Evolutionary conservation across 2,329 filamentous ascomycete species (phyloP).

Genomic region (Trichoderma pleuroti): DNA sequence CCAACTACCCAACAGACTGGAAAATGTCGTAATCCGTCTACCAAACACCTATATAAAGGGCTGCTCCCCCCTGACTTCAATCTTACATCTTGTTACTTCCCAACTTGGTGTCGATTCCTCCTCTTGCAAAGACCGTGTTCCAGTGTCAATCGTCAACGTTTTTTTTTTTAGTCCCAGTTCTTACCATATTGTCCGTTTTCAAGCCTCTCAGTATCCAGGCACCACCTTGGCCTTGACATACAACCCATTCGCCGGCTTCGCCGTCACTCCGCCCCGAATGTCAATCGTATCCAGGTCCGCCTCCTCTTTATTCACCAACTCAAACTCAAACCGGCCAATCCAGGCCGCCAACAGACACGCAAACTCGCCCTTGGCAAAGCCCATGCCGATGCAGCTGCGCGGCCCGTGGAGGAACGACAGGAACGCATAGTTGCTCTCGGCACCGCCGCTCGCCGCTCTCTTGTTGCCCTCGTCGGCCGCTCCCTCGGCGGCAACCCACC

Average conservation of each 20-base stretch:
- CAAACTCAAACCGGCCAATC: slow-evolving; percentile 70
- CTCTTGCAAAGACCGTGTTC: not conserved
- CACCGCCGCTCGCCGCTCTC: slow-evolving; percentile 61
- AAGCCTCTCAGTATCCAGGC: slow-evolving; percentile 51
- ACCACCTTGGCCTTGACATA: slow-evolving; percentile 63
- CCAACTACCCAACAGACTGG: not conserved
- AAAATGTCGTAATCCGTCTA: not conserved
- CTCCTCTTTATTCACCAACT: slow-evolving; percentile 54
- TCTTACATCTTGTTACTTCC: not conserved
- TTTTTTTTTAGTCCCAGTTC: not conserved
- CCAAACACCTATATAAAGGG: not conserved
- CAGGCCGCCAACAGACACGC: slow-evolving; percentile 75
- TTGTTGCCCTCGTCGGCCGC: slow-evolving; percentile 31
- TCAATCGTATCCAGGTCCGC: slow-evolving; percentile 63
- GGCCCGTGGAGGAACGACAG: slow-evolving; percentile 85
- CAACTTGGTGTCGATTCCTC: not conserved
- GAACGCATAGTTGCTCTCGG: slow-evolving; percentile 71
- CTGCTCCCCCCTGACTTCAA: not conserved
- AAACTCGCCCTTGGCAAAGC: slow-evolving; percentile 80
- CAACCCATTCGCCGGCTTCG: slow-evolving; percentile 69
- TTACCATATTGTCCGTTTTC: too few species aligned
- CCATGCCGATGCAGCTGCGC: slow-evolving; percentile 77
- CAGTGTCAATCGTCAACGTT: not conserved
- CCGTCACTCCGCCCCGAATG: slow-evolving; percentile 68
- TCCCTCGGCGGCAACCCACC: slow-evolving; percentile 58